A percentile compares a stretch with the other conserved stretches of the same genome.
phyloP scores from a whole-genome alignment of 768 basidiomycete genomes.

The Leucocoprinus sp. region DNA sequence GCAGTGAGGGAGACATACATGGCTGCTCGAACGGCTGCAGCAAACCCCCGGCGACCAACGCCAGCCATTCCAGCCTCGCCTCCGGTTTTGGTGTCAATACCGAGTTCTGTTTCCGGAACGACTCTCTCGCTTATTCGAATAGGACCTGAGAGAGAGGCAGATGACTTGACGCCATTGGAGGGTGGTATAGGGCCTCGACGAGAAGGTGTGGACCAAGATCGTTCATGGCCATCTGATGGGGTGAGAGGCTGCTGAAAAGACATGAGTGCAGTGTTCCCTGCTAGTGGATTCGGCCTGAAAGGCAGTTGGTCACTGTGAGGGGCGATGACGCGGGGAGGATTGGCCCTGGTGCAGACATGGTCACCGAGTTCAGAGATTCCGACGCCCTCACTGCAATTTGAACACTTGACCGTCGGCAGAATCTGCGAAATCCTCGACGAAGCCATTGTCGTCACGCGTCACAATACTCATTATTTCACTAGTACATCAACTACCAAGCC shows the following conservation, averaged over 20 bases:
- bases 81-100: slow-evolving; percentile 63
- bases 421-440: slow-evolving; percentile 56
- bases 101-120: slow-evolving; percentile 18
- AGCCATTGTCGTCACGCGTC: no score
- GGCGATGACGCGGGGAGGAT: slow-evolving; percentile 20
- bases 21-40: slow-evolving; percentile 56
- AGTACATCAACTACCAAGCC: slow-evolving; percentile 77
- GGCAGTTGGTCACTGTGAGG: slow-evolving; percentile 22
- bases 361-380: slow-evolving; percentile 68
- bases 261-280: slow-evolving; percentile 13
- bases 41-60: slow-evolving; percentile 79
- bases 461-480: no score
- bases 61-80: slow-evolving; percentile 87
- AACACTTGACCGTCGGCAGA: slow-evolving; percentile 81
- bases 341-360: slow-evolving; percentile 55
- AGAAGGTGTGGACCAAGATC: slow-evolving; percentile 1
- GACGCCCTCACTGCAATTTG: slow-evolving; percentile 63
- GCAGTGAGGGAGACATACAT: slow-evolving; percentile 25
- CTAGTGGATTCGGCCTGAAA: no score
- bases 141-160: neutral
- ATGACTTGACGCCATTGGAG: neutral
- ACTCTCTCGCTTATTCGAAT: neutral
- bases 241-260: slow-evolving; percentile 12
- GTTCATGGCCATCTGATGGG: slow-evolving; percentile 1
- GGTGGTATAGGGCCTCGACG: neutral